A percentile compares a stretch with the other conserved stretches of the same genome.
Conservation (phyloP, 495 filamentous ascomycete genomes). For the Cladorrhinum samala region DNA sequence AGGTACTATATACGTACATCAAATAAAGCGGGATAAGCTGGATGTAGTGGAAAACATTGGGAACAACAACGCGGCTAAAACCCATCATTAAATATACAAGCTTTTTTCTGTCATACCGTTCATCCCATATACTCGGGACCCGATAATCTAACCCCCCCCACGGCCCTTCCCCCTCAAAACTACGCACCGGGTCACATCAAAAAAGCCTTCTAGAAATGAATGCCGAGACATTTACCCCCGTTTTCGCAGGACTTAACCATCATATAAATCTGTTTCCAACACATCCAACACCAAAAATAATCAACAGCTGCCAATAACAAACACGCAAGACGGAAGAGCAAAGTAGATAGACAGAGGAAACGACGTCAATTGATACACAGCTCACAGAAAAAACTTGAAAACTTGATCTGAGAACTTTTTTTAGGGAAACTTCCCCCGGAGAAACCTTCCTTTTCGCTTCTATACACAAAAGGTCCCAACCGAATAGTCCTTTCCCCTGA, state of each 20-base stretch:
- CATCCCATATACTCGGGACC: neutral
- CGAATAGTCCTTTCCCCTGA: conserved; percentile 17
- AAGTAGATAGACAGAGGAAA: conserved; percentile 7
- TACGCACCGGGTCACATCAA: neutral
- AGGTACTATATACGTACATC: too few species aligned
- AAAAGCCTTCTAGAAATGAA: neutral
- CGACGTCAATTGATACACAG: conserved; percentile 36
- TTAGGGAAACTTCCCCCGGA: conserved; percentile 25
- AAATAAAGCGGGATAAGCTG: too few species aligned
- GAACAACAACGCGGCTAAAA: neutral
- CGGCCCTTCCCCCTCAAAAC: neutral
- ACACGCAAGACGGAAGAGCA: too few species aligned
- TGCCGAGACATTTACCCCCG: conserved; percentile 3
- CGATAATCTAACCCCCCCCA: neutral
- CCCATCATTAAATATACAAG: conserved; percentile 1
- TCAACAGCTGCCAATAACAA: neutral
- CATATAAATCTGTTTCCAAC: too few species aligned
- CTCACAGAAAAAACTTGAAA: conserved; percentile 36
- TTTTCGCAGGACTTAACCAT: too few species aligned
- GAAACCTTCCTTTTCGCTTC: conserved; percentile 27
- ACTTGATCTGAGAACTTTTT: conserved; percentile 26
- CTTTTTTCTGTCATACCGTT: too few species aligned
- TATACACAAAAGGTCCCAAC: conserved; percentile 32
- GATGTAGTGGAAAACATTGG: too few species aligned
- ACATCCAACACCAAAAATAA: too few species aligned